A percentile compares a stretch with the other conserved stretches of the same genome.
Evolutionary conservation across 2,329 filamentous ascomycete species (phyloP).

Genomic region (Cordyceps pruinosa): DNA sequence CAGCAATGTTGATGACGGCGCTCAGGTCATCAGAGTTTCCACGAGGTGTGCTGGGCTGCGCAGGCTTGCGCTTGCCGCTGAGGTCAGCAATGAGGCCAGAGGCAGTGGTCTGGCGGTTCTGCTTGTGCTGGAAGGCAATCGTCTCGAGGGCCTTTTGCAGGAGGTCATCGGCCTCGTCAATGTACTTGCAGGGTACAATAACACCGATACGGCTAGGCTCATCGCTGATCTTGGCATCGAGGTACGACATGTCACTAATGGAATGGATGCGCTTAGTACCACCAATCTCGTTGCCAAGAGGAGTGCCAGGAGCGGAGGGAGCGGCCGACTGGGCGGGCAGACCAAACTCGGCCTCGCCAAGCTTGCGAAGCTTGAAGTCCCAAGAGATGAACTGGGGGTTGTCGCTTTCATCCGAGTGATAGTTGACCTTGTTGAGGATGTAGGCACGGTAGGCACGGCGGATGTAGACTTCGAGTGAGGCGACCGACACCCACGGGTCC

Average conservation of each 20-base stretch:
- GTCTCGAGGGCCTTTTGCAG: slow-evolving; percentile 77
- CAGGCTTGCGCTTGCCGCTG: slow-evolving; percentile 60
- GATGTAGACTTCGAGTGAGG: slow-evolving; percentile 91
- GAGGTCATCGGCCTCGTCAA: slow-evolving; percentile 89
- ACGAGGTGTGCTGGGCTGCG: background rate
- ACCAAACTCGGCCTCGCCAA: slow-evolving; percentile 85
- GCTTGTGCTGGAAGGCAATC: slow-evolving; percentile 56
- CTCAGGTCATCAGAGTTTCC: slow-evolving; percentile 72
- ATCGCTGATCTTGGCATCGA: slow-evolving; percentile 62
- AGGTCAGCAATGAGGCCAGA: slow-evolving; percentile 64
- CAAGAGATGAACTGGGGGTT: slow-evolving; percentile 74
- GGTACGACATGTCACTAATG: slow-evolving; percentile 93
- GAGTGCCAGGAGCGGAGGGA: slow-evolving; percentile 78
- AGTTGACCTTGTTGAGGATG: slow-evolving; percentile 80
- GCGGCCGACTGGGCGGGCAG: slow-evolving; percentile 71
- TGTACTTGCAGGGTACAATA: slow-evolving; percentile 84
- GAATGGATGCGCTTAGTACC: slow-evolving; percentile 76
- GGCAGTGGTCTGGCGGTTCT: slow-evolving; percentile 46
- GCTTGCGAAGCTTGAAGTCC: slow-evolving; percentile 93
- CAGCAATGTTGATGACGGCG: slow-evolving; percentile 85
- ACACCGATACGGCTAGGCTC: slow-evolving; percentile 88
- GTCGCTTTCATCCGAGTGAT: slow-evolving; percentile 70
- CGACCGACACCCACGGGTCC: slow-evolving; percentile 89
- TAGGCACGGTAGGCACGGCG: slow-evolving; percentile 96
- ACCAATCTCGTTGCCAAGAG: slow-evolving; percentile 39